Evolutionary conservation across 768 basidiomycete species (phyloP), one percentile per base, ranked within the genome.

Genomic region (Nevesoporus exiguus): DNA sequence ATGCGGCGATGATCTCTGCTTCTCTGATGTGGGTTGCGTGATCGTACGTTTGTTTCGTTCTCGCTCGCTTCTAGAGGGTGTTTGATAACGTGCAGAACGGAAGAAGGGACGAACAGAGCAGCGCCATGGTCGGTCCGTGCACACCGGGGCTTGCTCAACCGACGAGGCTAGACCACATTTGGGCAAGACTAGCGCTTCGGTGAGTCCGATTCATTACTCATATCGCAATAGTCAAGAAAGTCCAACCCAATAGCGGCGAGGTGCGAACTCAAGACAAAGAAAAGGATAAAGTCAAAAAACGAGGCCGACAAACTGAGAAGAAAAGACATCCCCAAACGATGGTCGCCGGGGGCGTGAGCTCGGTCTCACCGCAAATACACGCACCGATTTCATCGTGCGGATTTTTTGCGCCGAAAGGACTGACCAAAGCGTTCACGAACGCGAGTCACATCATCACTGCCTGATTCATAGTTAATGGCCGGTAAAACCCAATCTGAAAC

Each of bases 401-500:
- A 8, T 40, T 22, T 24, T n/a, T 36, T 27, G 22, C 33, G 33
- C 46, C 15, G 15, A 31, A 19, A 22, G 8, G 33, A 15, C 21
- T 21, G 21, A 41, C 40, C 17, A 19, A 37, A 5, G 11, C 24
- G 7, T 15, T 14, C 40, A 14, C 25, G 40, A 7, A 19, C 7
- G 14, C 2, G 36, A 37, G n/a, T 19, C 9, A 7, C 9, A 19
- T 19, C 19, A 13, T 21, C 39, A 39, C 14, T 9, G 39, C 39
- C 39, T 21, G 7, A 19, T 21, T 14, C 22, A 42, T 17, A 42
- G 10, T 22, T 22, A 22, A 42, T 13, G 22, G 24, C 25, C 40
- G 24, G 22, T 14, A 42, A 42, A 24, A 2, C 22, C 10, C 7
- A 15, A 19, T 29, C 51, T 49, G 58, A 59, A 59, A 59, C 57